Base-by-base conservation (phyloP, 1,284 basidiomycete species). In the Nidula niveotomentosa region DNA sequence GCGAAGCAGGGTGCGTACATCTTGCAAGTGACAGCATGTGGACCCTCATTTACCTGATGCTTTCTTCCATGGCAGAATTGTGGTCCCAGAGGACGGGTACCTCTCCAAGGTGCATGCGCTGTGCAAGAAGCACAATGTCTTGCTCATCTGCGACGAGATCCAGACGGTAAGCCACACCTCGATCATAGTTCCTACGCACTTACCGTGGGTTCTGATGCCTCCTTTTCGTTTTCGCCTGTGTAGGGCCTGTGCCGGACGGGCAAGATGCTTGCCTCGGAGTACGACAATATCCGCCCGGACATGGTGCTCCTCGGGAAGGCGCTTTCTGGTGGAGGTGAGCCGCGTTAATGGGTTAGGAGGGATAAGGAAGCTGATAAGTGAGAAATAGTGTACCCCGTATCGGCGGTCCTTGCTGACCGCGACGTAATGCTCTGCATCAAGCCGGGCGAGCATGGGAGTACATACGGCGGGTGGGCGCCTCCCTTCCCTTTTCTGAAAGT, bases 401-500 rank as follows among this genome's bases (percentile, higher is more conserved):
- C 94, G 39, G 94, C 93, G 12, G 96, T 98, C 9, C 81, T 99
- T 34, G 91, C 94, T 6, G 88, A 94, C 72, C 84, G 86, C 59
- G 90, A 94, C 35, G 75, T 99, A 58, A 98, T 99, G 94, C 86
- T 96, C 34, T 93, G 90, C 76, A 96, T 99, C 69, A 81, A 88
- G 60, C 94, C 96, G n/a, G 96, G 96, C 58, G 95, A 98, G 76
- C 97, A 98, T 66, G 95, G 96, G n/a, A 93, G 90, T 63, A 98
- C 96, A 0, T 96, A 95, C 59, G 94, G 93, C 65, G 94, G 93
- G 89, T 91, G 61, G 58, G 85, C 72, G 9, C 2, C 41, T n/a
- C 37, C 48, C 41, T 53, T 15, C 34, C 52, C 43, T 48, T 17
- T 41, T 12, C 48, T 51, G 36, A 15, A 47, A 9, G 7, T 52